These are phyloP conservation scores for Truncatella angustata DNA, from an alignment of 2,329 filamentous ascomycete genomes.

Conservation along the genomic window DNA sequence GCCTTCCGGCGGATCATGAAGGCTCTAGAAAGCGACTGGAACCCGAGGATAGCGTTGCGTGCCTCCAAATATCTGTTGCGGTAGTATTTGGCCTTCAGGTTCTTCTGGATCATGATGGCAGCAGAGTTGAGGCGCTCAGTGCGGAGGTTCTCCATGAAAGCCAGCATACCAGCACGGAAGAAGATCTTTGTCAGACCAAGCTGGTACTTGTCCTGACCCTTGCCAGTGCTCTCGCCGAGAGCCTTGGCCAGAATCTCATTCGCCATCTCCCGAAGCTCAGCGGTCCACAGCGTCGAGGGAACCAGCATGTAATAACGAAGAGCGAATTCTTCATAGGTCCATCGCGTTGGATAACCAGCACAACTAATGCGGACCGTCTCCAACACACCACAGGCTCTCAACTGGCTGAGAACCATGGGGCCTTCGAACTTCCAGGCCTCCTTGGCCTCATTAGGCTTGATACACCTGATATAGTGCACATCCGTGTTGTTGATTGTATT, in stretches of 20 bases:
- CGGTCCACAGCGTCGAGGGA: conserved; percentile 84
- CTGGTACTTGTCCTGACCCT: conserved; percentile 90
- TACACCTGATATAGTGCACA: conserved; percentile 98
- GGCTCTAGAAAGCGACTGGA: conserved; percentile 77
- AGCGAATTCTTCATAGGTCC: conserved; percentile 99
- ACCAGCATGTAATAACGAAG: conserved; percentile 98
- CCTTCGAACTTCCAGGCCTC: conserved; percentile 97
- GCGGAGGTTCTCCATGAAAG: conserved; percentile 91
- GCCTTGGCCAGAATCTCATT: conserved; percentile 88
- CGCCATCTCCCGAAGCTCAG: conserved; percentile 91
- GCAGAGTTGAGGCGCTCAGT: conserved; percentile 89
- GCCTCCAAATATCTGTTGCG: conserved; percentile 87
- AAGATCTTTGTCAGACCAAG: conserved; percentile 98
- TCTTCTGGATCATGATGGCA: conserved; percentile 98
- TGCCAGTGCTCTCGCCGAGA: conserved; percentile 71
- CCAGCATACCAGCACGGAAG: conserved; percentile 98
- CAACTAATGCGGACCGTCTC: conserved; percentile 98
- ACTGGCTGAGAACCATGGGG: conserved; percentile 95
- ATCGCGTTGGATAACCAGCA: conserved; percentile 93
- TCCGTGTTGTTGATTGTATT: conserved; percentile 96
- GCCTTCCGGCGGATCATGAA: conserved; percentile 75
- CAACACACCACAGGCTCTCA: conserved; percentile 96
- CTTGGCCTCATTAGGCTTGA: conserved; percentile 98
- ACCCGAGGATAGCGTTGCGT: conserved; percentile 73
- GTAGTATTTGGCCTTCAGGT: conserved; percentile 92